These are phyloP conservation scores for Flaveria robusta DNA, from an alignment of 129 eudicot species.

Conservation along the genomic window DNA sequence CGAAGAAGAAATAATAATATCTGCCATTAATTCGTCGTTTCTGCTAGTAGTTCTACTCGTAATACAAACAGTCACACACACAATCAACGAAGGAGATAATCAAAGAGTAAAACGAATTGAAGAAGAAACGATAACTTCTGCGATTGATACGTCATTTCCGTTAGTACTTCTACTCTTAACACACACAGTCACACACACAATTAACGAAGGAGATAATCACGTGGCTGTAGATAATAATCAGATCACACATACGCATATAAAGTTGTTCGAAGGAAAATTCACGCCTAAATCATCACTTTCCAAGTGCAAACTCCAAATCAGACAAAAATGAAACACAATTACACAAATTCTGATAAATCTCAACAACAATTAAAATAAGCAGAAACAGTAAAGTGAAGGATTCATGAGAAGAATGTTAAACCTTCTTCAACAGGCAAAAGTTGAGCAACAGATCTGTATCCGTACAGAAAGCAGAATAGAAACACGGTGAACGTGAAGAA, in stretches of 20 bases:
- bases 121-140: too few relatives aligned
- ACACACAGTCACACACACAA: too few relatives aligned
- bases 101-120: too few relatives aligned
- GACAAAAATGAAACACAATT: not conserved
- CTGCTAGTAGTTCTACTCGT: not conserved
- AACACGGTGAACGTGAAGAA: not conserved
- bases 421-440: conserved; percentile 54
- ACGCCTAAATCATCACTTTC: conserved; percentile 1
- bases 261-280: not conserved
- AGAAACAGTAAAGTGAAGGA: not conserved
- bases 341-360: not conserved
- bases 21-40: not conserved
- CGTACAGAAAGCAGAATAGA: conserved; percentile 22
- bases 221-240: not conserved
- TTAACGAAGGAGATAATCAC: not conserved
- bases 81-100: not conserved
- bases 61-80: not conserved
- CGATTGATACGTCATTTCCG: too few relatives aligned
- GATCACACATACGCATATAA: not conserved
- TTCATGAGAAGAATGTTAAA: conserved; percentile 10
- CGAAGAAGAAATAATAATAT: not conserved
- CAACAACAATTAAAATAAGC: not conserved
- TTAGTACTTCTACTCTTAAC: too few relatives aligned
- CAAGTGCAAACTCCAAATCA: not conserved
- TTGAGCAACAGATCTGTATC: conserved; percentile 42